Evolutionary conservation across 495 filamentous ascomycete genomes (phyloP).

Genomic region (Cudoniella acicularis): DNA sequence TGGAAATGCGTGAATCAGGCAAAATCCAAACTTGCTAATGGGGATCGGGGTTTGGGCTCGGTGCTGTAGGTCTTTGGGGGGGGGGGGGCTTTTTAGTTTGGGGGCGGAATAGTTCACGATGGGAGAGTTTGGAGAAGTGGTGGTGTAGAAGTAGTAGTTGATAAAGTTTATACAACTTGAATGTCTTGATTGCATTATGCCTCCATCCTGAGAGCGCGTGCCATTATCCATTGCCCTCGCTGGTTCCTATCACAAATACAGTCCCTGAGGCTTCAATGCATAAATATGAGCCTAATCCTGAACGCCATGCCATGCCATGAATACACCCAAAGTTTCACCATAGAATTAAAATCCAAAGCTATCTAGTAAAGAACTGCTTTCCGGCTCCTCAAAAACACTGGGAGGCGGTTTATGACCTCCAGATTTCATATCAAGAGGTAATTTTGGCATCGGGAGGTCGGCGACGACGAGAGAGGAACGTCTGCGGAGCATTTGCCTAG

Average conservation of each 20-base stretch:
- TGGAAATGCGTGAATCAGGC: too few relatives aligned
- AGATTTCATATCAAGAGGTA: slow-evolving; percentile 38
- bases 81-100: too few relatives aligned
- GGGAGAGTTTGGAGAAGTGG: too few relatives aligned
- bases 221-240: neutral
- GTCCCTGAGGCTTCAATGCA: neutral
- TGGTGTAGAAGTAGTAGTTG: too few relatives aligned
- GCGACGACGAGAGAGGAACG: slow-evolving; percentile 77
- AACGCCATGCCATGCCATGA: neutral
- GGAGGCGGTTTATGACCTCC: slow-evolving; percentile 57
- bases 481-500: slow-evolving; percentile 63
- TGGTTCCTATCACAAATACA: neutral
- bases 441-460: slow-evolving; percentile 53
- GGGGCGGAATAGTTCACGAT: too few relatives aligned
- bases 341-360: slow-evolving; percentile 64
- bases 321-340: neutral
- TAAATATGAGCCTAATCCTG: neutral
- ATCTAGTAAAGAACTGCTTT: slow-evolving; percentile 75
- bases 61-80: too few relatives aligned
- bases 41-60: too few relatives aligned
- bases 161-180: too few relatives aligned
- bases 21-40: too few relatives aligned
- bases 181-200: too few relatives aligned
- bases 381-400: slow-evolving; percentile 87
- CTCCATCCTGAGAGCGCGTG: too few relatives aligned